phyloP scores from a whole-genome alignment of 495 filamentous ascomycete genomes.

The Tuber calosporum region DNA sequence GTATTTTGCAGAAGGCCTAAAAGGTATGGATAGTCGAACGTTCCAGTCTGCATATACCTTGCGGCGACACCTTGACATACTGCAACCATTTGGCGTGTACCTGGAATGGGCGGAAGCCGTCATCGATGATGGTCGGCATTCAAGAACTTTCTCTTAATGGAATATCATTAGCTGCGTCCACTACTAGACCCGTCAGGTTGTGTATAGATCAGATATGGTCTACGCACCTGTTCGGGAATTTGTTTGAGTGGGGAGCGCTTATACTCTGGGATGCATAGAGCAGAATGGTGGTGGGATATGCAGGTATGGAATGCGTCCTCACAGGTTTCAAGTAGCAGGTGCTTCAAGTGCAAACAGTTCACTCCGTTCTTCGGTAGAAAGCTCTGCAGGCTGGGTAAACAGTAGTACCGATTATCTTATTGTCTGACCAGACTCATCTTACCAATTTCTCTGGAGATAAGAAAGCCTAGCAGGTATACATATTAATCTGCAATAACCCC shows the following conservation, averaged over 20 bases:
- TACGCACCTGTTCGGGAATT: too few relatives aligned
- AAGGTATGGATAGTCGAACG: neutral
- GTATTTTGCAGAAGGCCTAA: neutral
- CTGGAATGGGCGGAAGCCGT: too few relatives aligned
- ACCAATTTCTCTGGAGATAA: constrained; percentile 6
- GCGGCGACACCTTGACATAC: neutral
- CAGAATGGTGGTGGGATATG: constrained; percentile 13
- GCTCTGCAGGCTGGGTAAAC: constrained; percentile 7
- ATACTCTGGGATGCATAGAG: neutral
- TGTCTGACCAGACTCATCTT: too few relatives aligned
- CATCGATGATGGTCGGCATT: too few relatives aligned
- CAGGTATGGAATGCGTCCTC: neutral
- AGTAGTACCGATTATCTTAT: constrained; percentile 12
- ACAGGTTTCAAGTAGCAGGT: too few relatives aligned
- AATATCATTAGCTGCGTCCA: neutral
- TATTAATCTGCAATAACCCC: neutral
- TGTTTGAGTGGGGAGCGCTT: too few relatives aligned
- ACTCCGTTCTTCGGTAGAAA: neutral
- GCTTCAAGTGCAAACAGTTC: too few relatives aligned
- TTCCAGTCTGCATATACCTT: constrained; percentile 7
- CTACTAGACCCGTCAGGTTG: neutral
- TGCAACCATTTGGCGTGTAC: neutral
- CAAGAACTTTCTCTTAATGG: neutral
- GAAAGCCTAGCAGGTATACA: too few relatives aligned
- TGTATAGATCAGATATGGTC: too few relatives aligned